These are phyloP conservation scores for Populus simonii DNA, from an alignment of 345 rosid species.

Conservation along the genomic window DNA sequence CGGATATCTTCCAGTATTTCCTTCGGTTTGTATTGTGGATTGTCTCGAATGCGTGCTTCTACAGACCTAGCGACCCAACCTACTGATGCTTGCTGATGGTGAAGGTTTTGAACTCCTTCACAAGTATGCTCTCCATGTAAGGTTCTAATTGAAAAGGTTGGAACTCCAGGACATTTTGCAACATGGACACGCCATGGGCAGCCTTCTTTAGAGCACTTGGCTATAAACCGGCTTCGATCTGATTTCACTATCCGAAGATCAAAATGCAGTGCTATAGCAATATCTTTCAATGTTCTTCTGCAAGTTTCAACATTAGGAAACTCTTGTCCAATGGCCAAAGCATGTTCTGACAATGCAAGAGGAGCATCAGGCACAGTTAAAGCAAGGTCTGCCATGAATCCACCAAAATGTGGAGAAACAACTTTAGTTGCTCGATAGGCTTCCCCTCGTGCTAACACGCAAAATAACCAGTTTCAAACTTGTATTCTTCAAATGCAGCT, in stretches of 20 bases:
- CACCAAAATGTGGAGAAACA: conserved; percentile 18
- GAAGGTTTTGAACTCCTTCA: conserved; percentile 88
- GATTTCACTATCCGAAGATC: conserved; percentile 98
- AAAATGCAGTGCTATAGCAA: conserved; percentile 91
- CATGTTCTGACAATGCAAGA: conserved; percentile 24
- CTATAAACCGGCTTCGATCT: conserved; percentile 94
- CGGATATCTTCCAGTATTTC: conserved; percentile 94
- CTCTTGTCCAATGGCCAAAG: conserved; percentile 79
- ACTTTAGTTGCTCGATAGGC: conserved; percentile 18
- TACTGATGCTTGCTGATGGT: conserved; percentile 98
- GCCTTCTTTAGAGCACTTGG: conserved; percentile 98
- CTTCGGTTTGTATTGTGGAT: conserved; percentile 94
- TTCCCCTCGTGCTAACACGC: conserved; percentile 20
- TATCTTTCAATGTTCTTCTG: conserved; percentile 87
- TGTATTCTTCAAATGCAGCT: conserved; percentile 12
- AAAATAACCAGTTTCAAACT: conserved; percentile 8
- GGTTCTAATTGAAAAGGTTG: conserved; percentile 83
- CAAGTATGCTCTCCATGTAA: conserved; percentile 90
- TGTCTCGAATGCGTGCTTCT: conserved; percentile 85
- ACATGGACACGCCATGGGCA: conserved; percentile 99
- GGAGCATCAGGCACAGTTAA: conserved; percentile 35
- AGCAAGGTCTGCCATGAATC: conserved; percentile 69
- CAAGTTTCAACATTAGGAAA: conserved; percentile 98
- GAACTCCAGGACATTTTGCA: conserved; percentile 92
- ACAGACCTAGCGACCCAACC: conserved; percentile 99